A percentile compares a stretch with the other conserved stretches of the same genome.
Evolutionary conservation across 352 stramenopile genomes (phyloP).

Genomic region (Phytopythium litorale): DNA sequence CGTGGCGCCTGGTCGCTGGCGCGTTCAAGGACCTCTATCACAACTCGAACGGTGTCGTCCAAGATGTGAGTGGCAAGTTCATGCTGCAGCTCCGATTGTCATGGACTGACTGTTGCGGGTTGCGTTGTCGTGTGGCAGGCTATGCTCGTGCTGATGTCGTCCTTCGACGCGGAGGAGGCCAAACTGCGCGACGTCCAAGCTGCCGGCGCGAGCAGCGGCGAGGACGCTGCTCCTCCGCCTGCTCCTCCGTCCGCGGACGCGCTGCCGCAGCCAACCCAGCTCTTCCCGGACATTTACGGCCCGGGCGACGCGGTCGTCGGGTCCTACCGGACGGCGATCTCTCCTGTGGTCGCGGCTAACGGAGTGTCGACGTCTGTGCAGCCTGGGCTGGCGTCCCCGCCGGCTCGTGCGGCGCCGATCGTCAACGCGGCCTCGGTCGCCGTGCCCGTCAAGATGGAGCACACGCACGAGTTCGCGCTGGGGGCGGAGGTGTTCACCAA

Average conservation of each 20-base stretch:
- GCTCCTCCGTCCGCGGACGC: background rate
- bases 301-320: constrained; percentile 5
- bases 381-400: background rate
- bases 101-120: background rate
- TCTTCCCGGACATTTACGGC: background rate
- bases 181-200: constrained; percentile 5
- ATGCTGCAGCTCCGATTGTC: background rate
- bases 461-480: constrained; percentile 29
- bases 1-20: constrained; percentile 29
- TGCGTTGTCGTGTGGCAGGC: constrained; percentile 6
- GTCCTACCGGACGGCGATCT: constrained; percentile 29
- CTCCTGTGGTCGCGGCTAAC: constrained; percentile 18
- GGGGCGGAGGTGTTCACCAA: constrained; percentile 38
- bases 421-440: constrained; percentile 1
- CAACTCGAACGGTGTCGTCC: constrained; percentile 40
- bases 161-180: background rate
- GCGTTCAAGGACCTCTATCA: constrained; percentile 49
- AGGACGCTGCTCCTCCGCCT: background rate
- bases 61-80: constrained; percentile 24
- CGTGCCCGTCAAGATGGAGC: background rate
- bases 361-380: background rate
- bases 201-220: background rate
- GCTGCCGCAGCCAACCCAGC: background rate
- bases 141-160: constrained; percentile 26
- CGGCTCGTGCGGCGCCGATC: background rate